Percentiles rank a stretch among this genome's conserved stretches.
Conservation (phyloP, 306 rosid genomes). For the Vigna trinervia region DNA sequence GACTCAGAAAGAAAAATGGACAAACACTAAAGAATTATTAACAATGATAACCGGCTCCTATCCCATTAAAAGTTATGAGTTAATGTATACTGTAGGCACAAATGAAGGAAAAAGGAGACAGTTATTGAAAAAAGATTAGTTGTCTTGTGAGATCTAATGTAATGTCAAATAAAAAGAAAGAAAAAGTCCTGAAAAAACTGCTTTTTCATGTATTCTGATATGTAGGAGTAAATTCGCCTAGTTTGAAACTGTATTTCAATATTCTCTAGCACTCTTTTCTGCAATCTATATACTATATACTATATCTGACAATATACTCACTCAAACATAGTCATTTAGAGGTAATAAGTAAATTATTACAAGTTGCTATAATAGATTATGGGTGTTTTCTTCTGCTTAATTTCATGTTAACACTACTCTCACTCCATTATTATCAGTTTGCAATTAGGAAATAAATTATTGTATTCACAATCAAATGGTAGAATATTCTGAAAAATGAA, state of each 20-base stretch:
- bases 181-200: too few relatives aligned
- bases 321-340: background rate
- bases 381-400: too few relatives aligned
- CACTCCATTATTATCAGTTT: constrained; percentile 25
- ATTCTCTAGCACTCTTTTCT: too few relatives aligned
- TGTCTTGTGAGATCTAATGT: too few relatives aligned
- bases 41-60: constrained; percentile 20
- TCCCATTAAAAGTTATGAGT: constrained; percentile 14
- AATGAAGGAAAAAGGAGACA: background rate
- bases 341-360: background rate
- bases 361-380: too few relatives aligned
- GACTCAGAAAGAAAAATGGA: background rate
- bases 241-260: too few relatives aligned
- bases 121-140: too few relatives aligned
- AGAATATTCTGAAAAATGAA: background rate
- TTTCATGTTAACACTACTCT: background rate
- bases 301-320: too few relatives aligned
- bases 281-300: too few relatives aligned
- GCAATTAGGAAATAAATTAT: constrained; percentile 11
- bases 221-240: too few relatives aligned
- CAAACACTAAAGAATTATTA: background rate
- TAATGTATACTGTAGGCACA: background rate
- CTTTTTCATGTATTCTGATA: too few relatives aligned
- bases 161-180: too few relatives aligned
- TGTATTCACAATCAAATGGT: background rate